Conservation (phyloP, 257 asterid species). For the Nicotiana obtusifolia region DNA sequence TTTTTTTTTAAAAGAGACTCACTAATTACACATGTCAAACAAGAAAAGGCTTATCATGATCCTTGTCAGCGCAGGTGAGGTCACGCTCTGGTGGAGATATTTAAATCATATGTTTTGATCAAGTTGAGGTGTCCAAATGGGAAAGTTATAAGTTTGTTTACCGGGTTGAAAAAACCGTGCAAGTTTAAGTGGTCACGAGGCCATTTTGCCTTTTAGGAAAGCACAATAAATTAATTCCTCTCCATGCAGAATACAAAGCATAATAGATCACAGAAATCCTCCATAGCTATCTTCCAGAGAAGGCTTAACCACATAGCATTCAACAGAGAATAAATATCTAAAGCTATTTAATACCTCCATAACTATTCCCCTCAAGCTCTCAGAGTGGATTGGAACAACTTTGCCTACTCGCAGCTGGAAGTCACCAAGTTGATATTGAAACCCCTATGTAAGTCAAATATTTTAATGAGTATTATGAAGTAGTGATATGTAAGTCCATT, state of each 20-base stretch:
- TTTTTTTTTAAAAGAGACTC: no score
- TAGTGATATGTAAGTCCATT: neutral
- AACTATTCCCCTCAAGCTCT: conserved; percentile 86
- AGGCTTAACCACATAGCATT: neutral
- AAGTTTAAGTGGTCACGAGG: no score
- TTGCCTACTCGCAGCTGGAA: conserved; percentile 95
- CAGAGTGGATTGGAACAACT: conserved; percentile 75
- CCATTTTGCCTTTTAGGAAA: neutral
- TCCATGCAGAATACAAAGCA: neutral
- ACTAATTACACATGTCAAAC: no score
- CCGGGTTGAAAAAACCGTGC: no score
- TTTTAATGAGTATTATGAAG: neutral
- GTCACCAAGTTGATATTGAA: conserved; percentile 81
- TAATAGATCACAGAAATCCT: neutral
- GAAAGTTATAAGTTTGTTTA: no score
- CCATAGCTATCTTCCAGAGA: neutral
- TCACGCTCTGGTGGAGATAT: no score
- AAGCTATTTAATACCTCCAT: conserved; percentile 64
- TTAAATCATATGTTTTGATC: no score
- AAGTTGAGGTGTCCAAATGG: no score
- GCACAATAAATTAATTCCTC: neutral
- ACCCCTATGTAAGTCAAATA: conserved; percentile 40
- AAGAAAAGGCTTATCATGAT: no score
- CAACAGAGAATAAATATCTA: neutral
- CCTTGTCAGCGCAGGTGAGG: no score